Conservation (phyloP, 2,329 filamentous ascomycete genomes). For the Fusarium euwallaceae region DNA sequence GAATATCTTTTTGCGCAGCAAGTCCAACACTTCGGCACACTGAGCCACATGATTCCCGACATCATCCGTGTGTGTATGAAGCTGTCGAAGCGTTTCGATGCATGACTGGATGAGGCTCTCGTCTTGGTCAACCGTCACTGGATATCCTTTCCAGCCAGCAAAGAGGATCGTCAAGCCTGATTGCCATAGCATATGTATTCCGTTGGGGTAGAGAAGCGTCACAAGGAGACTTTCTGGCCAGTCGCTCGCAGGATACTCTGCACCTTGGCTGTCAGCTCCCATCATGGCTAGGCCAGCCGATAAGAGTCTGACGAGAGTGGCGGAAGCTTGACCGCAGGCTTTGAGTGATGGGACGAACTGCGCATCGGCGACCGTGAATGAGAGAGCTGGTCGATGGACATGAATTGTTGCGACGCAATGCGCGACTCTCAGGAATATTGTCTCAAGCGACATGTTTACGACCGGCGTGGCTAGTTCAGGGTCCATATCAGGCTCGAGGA, state of each 20-base stretch:
- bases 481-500: constrained; percentile 16
- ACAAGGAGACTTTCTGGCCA: constrained; percentile 6
- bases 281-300: not conserved
- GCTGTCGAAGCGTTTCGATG: constrained; percentile 17
- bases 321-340: constrained; percentile 27
- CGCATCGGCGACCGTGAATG: constrained; percentile 39
- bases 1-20: constrained; percentile 38
- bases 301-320: constrained; percentile 6
- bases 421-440: constrained; percentile 29
- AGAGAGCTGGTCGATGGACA: constrained; percentile 42
- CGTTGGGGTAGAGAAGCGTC: constrained; percentile 40
- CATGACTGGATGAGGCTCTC: constrained; percentile 31
- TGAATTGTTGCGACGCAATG: constrained; percentile 42
- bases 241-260: not conserved
- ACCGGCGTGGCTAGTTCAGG: not conserved
- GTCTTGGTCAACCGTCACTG: constrained; percentile 23
- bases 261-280: not conserved
- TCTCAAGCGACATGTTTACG: not conserved
- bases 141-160: constrained; percentile 39
- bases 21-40: constrained; percentile 40
- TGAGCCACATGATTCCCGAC: constrained; percentile 21
- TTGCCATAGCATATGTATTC: constrained; percentile 47
- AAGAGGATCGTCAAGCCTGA: constrained; percentile 43
- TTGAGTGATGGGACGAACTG: constrained; percentile 37
- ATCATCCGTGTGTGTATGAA: constrained; percentile 29